Evolutionary conservation across 768 basidiomycete species (phyloP).

Genomic region (Daedaleopsis nitida): DNA sequence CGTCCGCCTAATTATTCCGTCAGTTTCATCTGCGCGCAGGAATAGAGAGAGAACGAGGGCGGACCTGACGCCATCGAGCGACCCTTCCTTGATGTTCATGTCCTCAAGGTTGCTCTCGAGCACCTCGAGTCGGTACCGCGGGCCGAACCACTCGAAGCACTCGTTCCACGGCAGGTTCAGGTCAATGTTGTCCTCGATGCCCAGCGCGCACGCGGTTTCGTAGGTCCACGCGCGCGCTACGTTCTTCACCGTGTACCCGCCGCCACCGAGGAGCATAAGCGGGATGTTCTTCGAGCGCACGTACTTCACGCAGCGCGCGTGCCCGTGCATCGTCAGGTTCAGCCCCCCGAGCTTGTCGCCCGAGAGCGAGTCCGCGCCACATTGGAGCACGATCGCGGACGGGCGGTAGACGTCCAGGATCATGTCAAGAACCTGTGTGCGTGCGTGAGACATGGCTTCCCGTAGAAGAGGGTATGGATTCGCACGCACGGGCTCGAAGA

Average conservation of each 20-base stretch:
- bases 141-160: conserved; percentile 98
- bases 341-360: conserved; percentile 96
- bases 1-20: conserved; percentile 36
- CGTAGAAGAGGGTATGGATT: not conserved
- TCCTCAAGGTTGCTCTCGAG: conserved; percentile 94
- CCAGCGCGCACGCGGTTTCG: conserved; percentile 95
- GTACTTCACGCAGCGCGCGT: conserved; percentile 89
- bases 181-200: conserved; percentile 76
- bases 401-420: conserved; percentile 90
- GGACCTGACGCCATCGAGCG: conserved; percentile 78
- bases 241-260: conserved; percentile 97
- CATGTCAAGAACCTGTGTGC: conserved; percentile 70
- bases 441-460: conserved; percentile 6
- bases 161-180: conserved; percentile 81
- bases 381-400: conserved; percentile 87
- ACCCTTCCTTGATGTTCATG: conserved; percentile 78
- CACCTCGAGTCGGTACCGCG: conserved; percentile 91
- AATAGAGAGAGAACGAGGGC: conserved; percentile 25
- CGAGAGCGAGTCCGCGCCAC: conserved; percentile 93
- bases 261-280: conserved; percentile 89
- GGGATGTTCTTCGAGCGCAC: conserved; percentile 83
- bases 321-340: conserved; percentile 94
- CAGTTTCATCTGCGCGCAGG: not conserved
- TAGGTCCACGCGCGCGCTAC: conserved; percentile 95
- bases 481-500: conserved; percentile 86